Evolutionary conservation across 2,329 filamentous ascomycete genomes (phyloP), one percentile per base, ranked within the genome.

Genomic region (Harringtonia lauricola): DNA sequence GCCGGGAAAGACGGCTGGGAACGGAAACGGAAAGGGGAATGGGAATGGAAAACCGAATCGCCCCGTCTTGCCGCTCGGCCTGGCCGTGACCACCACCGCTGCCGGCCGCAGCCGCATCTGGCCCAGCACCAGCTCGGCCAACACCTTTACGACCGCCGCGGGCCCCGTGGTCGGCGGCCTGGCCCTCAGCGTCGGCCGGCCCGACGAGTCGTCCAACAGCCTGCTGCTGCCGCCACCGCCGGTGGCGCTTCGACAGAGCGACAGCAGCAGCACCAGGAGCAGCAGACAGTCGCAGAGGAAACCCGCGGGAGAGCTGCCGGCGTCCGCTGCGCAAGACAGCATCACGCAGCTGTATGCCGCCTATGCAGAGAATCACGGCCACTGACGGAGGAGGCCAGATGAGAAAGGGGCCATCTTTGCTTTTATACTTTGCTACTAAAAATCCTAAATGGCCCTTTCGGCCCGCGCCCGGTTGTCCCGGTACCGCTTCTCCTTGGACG

Each of bases 401-500:
- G n/a, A n/a, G n/a, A n/a, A n/a, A n/a, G n/a, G n/a, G n/a, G n/a
- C n/a, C n/a, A n/a, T n/a, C n/a, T n/a, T n/a, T n/a, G n/a, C n/a
- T n/a, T n/a, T n/a, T n/a, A n/a, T n/a, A n/a, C n/a, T n/a, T n/a
- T n/a, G n/a, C n/a, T n/a, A n/a, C n/a, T n/a, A n/a, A n/a, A 13
- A 18, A 38, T 24, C n/a, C 26, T 18, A 64, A 13, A 67, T 66
- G 1, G 64, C 62, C 47, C 64, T 57, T 21, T 61, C 61, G 26
- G 50, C 47, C 14, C 52, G 49, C 29, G 74, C 70, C 54, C 71
- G 74, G 55, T 82, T 82, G 49, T 83, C 79, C 44, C 73, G 66
- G 54, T 82, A 79, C 39, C 79, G 67, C 65, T 77, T 81, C 59
- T 81, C 76, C 67, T 84, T 84, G 28, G 71, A 67, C 4, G 67